Base-by-base conservation (phyloP, 176 grass and related monocot species). In the Zoysia japonica region DNA sequence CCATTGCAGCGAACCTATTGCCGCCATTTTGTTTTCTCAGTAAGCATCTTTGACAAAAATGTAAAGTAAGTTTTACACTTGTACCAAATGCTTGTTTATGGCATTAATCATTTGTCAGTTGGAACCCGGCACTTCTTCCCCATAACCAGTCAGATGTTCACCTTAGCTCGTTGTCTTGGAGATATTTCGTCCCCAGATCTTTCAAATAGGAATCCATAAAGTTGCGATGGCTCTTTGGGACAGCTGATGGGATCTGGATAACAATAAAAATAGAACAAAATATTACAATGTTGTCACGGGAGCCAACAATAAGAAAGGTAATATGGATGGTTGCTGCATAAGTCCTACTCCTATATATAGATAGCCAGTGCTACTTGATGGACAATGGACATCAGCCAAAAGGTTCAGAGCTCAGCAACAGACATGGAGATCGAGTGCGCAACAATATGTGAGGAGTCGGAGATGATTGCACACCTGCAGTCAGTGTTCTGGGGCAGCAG, bases 391-490 rank as follows among this genome's bases (percentile, higher is more conserved):
- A 59, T n/a, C 40, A 45, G 57, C 16, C 7, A 63, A 7, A 69
- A 55, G 20, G 39, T 41, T 64, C 61, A 20, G 39, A 57, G 52
- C 17, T 66, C 15, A 28, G 28, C 28, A 42, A 19, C 61, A 80
- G 53, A 60, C 35, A 80, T 61, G 78, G 53, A 60, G 28, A 20
- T 2, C 1, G 65, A 72, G 36, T 64, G 46, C 28, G 35, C 47
- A 82, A 64, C 46, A 12, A 61, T 71, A 19, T 55, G 38, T 1
- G 78, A 69, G 3, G 77, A 80, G 14, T 70, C 78, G 2, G 78
- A 70, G 53, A 79, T 68, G 51, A 69, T 69, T 47, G 53, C 53
- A 0, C 42, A 36, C 28, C 28, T 70, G 19, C 41, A 70, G 13
- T 59, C 66, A 35, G 11, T 55, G 48, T 53, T 68, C 17, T 68